Evolutionary conservation across 78 protist species (phyloP), one percentile per base, ranked within the genome.

Genomic region (Cavenderia fasciculata): DNA sequence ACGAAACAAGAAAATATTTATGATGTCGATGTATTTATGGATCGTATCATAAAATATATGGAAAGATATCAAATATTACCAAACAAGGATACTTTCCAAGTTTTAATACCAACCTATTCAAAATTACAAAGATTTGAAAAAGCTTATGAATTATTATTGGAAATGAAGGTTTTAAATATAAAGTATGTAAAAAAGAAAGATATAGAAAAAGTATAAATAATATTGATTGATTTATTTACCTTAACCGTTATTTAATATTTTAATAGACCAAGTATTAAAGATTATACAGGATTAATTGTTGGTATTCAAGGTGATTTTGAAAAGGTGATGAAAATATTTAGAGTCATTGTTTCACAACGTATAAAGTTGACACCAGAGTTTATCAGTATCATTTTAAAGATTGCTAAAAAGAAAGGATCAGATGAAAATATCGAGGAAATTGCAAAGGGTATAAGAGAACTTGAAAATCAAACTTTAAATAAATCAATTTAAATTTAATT

Each of bases 141-240:
- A 31, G 89, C 68, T 41, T 82, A 82, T 68, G 89, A 82, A 82
- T 43, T 82, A 68, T 82, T 66, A 2, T 29, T 43, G 14, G 89
- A 82, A 68, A 82, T 82, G 89, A 82, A 82, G 43, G 71, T 68
- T 54, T 52, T 82, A 18, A 31, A 31, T 68, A 43, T 82, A 68
- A 31, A 25, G 87, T 77, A 63, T 27, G 87, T 77, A 68, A 10
- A 34, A 12, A 12, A 12, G 7, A 36, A n/a, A 36, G 3, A 38
- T 14, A 7, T 14, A 11, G 51, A 14, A 11, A 14, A 46, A 14
- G 11, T 11, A 46, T 46, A 7, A 46, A 14, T 11, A 46, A 46
- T 46, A 43, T 23, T 21, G 14, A 68, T 65, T 61, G 16, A n/a
- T 61, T 3, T 27, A 61, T 31, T 61, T 10, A 4, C n/a, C 3